Evolutionary conservation across 2,329 filamentous ascomycete species (phyloP).

Genomic region (Paramyrothecium roridum): DNA sequence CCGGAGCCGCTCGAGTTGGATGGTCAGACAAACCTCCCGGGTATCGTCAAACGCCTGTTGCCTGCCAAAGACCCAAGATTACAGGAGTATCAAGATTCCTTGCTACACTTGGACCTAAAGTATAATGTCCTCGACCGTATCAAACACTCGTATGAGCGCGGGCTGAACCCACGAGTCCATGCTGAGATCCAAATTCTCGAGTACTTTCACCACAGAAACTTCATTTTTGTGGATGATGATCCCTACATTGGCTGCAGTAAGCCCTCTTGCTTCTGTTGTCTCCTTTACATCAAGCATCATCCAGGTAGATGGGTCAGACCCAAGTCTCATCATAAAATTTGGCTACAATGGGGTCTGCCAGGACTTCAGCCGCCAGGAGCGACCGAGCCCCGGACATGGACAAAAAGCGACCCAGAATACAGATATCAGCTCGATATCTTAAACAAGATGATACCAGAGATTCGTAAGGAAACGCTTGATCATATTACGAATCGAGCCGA

Average conservation of each 20-base stretch:
- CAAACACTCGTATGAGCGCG: slow-evolving; percentile 6
- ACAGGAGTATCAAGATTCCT: neutral
- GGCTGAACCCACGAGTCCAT: slow-evolving; percentile 30
- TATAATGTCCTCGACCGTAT: slow-evolving; percentile 6
- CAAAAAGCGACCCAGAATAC: neutral
- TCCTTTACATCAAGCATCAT: slow-evolving; percentile 39
- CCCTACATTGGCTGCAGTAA: slow-evolving; percentile 50
- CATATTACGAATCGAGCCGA: neutral
- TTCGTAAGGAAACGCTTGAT: neutral
- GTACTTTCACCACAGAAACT: slow-evolving; percentile 31
- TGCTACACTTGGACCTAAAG: neutral
- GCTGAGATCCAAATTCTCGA: slow-evolving; percentile 46
- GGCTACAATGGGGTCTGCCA: slow-evolving; percentile 35
- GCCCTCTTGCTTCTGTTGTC: slow-evolving; percentile 46
- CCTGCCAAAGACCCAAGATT: slow-evolving; percentile 5
- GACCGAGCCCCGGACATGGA: neutral
- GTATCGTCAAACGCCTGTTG: slow-evolving; percentile 29
- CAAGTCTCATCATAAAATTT: slow-evolving; percentile 35
- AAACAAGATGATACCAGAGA: neutral
- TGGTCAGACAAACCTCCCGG: slow-evolving; percentile 20
- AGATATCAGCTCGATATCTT: neutral
- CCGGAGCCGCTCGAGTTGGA: slow-evolving; percentile 20
- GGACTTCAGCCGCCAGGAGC: neutral
- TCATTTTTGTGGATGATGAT: slow-evolving; percentile 34
- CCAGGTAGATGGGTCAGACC: slow-evolving; percentile 26